Conservation (phyloP, 2,329 filamentous ascomycete genomes). For the Cladosporium sp. region DNA sequence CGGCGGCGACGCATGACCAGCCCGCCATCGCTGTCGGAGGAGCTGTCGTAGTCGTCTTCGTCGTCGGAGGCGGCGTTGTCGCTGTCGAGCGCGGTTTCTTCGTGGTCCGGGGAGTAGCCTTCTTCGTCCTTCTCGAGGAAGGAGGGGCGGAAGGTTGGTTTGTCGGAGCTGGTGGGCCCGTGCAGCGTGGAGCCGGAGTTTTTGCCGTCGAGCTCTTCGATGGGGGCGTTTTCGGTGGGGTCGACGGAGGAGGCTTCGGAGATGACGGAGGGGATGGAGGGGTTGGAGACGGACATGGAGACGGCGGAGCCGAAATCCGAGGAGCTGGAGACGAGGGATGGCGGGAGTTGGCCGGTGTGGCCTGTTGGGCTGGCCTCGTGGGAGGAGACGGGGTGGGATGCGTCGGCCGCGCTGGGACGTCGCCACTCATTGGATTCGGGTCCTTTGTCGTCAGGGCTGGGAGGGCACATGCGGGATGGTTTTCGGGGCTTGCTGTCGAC, state of each 20-base stretch:
- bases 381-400: slow-evolving; percentile 27
- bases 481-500: slow-evolving; percentile 20
- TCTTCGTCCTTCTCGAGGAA: slow-evolving; percentile 27
- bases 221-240: slow-evolving; percentile 21
- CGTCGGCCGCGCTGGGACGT: slow-evolving; percentile 21
- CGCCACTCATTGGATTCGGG: slow-evolving; percentile 23
- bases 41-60: slow-evolving; percentile 37
- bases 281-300: slow-evolving; percentile 48
- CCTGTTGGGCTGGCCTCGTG: slow-evolving; percentile 39
- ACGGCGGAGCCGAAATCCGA: slow-evolving; percentile 46
- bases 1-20: slow-evolving; percentile 35
- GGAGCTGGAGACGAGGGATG: slow-evolving; percentile 40
- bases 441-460: slow-evolving; percentile 43
- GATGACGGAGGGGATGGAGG: slow-evolving; percentile 49
- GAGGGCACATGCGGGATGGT: slow-evolving; percentile 38
- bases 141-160: slow-evolving; percentile 14
- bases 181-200: slow-evolving; percentile 34
- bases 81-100: slow-evolving; percentile 34
- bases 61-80: slow-evolving; percentile 33
- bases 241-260: slow-evolving; percentile 45
- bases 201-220: slow-evolving; percentile 32
- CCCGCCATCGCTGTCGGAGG: slow-evolving; percentile 35
- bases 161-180: slow-evolving; percentile 23
- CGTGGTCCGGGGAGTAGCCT: slow-evolving; percentile 36
- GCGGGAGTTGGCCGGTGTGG: slow-evolving; percentile 22